A percentile compares a stretch with the other conserved stretches of the same genome.
phyloP scores from a whole-genome alignment of 2,329 filamentous ascomycete species.

The Calonectria hawksworthii region DNA sequence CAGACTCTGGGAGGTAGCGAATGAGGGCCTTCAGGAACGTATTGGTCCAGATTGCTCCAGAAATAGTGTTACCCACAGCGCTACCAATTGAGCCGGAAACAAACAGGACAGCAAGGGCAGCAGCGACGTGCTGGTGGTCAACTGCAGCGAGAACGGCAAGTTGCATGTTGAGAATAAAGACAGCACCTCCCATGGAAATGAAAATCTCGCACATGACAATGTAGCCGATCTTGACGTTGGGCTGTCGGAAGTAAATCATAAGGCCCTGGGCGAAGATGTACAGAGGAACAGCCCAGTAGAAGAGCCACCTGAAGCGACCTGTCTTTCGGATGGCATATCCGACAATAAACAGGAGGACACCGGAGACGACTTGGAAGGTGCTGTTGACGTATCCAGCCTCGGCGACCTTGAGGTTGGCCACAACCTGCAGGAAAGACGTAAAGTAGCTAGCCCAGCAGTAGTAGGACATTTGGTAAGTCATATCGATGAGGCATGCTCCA shows the following conservation, averaged over 20 bases:
- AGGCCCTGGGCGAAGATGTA: slow-evolving; percentile 66
- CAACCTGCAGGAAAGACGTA: slow-evolving; percentile 68
- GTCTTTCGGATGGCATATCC: slow-evolving; percentile 62
- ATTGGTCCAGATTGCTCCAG: slow-evolving; percentile 59
- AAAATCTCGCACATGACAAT: slow-evolving; percentile 68
- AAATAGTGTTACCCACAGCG: slow-evolving; percentile 60
- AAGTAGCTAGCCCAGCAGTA: slow-evolving; percentile 69
- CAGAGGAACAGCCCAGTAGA: slow-evolving; percentile 61
- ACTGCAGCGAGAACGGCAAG: slow-evolving; percentile 71
- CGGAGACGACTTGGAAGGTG: slow-evolving; percentile 65
- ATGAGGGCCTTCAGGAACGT: slow-evolving; percentile 53
- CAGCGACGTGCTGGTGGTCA: slow-evolving; percentile 67
- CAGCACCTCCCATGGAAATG: slow-evolving; percentile 65
- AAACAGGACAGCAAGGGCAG: slow-evolving; percentile 61
- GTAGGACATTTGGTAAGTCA: slow-evolving; percentile 63
- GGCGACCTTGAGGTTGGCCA: slow-evolving; percentile 58
- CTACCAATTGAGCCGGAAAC: slow-evolving; percentile 60
- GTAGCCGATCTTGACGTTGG: slow-evolving; percentile 59
- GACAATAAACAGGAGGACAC: slow-evolving; percentile 63
- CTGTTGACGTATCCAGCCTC: slow-evolving; percentile 62
- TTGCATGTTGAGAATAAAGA: slow-evolving; percentile 68
- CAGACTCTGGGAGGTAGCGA: slow-evolving; percentile 54
- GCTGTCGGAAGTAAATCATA: slow-evolving; percentile 53
- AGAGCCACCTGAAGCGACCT: slow-evolving; percentile 64
- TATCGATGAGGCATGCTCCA: slow-evolving; percentile 61